These are phyloP conservation scores for Penicillium silybi DNA, from an alignment of 495 filamentous ascomycete genomes.

Conservation along the genomic window DNA sequence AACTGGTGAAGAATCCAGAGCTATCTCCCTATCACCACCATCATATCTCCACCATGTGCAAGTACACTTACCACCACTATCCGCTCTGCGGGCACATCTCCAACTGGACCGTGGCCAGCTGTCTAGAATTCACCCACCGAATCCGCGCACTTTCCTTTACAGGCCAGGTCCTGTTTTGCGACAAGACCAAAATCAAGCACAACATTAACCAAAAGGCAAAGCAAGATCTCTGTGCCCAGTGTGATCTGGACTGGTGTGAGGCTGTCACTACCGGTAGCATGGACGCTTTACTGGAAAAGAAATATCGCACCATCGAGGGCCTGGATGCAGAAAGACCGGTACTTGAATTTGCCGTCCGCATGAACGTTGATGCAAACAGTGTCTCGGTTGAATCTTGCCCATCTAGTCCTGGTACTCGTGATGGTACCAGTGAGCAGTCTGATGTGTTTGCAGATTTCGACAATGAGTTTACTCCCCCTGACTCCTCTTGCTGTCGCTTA, in stretches of 20 bases:
- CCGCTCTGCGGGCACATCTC: conserved; percentile 28
- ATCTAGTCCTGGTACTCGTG: not conserved
- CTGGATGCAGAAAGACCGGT: not conserved
- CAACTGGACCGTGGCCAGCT: conserved; percentile 23
- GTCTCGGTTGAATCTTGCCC: not conserved
- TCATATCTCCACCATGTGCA: conserved; percentile 22
- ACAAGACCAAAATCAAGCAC: conserved; percentile 2
- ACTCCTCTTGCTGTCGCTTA: not conserved
- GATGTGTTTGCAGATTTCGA: not conserved
- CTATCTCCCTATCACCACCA: not conserved
- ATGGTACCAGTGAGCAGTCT: not conserved
- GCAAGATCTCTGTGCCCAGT: conserved; percentile 10
- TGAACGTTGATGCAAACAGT: conserved; percentile 6
- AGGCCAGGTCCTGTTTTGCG: conserved; percentile 1
- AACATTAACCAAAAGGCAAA: not conserved
- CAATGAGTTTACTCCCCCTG: not conserved
- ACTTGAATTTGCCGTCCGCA: conserved; percentile 9
- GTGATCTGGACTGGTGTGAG: conserved; percentile 4
- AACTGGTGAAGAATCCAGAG: not conserved
- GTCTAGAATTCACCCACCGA: conserved; percentile 17
- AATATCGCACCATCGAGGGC: conserved; percentile 2
- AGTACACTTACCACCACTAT: conserved; percentile 27
- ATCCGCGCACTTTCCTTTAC: conserved; percentile 7
- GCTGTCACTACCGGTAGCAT: not conserved
- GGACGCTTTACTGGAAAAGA: not conserved